Evolutionary conservation across 306 rosid genomes (phyloP).

Genomic region (Astragalus glycyphyllos): DNA sequence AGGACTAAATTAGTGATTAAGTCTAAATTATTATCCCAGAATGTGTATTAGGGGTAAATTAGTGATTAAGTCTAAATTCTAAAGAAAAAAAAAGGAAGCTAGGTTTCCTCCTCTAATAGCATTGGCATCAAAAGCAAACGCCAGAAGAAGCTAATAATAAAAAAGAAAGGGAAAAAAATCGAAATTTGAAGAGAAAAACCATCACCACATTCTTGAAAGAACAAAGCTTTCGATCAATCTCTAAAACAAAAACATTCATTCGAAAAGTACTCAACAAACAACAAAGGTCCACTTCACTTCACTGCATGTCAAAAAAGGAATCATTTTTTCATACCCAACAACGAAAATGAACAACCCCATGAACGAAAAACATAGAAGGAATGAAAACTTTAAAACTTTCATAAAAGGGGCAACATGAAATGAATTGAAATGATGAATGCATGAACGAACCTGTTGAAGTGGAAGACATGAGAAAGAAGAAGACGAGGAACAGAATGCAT

Average conservation of each 20-base stretch:
- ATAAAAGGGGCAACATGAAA: constrained; percentile 16
- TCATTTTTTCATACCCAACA: background rate
- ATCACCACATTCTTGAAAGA: constrained; percentile 16
- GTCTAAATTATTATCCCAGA: too few relatives aligned
- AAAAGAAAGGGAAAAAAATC: constrained; percentile 2
- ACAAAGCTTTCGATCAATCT: constrained; percentile 26
- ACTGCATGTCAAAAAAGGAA: constrained; percentile 18
- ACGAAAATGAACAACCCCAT: constrained; percentile 33
- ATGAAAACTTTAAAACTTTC: constrained; percentile 20
- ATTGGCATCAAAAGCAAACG: too few relatives aligned
- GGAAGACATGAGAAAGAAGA: constrained; percentile 45
- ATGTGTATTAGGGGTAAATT: too few relatives aligned
- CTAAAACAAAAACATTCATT: constrained; percentile 18
- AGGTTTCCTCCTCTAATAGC: too few relatives aligned
- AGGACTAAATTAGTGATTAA: too few relatives aligned
- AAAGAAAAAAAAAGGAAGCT: too few relatives aligned
- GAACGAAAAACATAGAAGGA: constrained; percentile 12
- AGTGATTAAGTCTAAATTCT: too few relatives aligned
- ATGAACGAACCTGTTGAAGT: constrained; percentile 61
- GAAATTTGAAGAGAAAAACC: background rate
- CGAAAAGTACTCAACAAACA: constrained; percentile 15
- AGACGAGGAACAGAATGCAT: constrained; percentile 45
- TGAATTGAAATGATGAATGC: background rate
- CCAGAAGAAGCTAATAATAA: too few relatives aligned
- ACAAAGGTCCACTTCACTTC: constrained; percentile 35